Conservation (phyloP, 805 yeast genomes). For the Yarrowia sp. region DNA sequence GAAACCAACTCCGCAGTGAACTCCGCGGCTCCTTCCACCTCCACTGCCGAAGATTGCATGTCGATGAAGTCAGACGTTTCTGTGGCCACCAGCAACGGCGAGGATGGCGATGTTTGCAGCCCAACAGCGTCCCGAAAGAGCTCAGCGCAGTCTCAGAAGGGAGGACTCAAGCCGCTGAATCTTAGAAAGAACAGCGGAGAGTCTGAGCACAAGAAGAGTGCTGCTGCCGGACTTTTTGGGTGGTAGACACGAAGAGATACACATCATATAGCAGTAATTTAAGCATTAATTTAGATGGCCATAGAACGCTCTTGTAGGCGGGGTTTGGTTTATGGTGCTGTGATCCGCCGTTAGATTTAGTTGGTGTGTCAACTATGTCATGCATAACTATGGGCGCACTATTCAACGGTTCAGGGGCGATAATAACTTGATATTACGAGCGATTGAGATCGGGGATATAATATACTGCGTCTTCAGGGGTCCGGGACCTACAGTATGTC, state of each 20-base stretch:
- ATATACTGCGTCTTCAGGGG: not conserved
- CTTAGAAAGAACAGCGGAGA: conserved; percentile 18
- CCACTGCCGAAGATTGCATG: conserved; percentile 22
- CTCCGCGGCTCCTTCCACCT: conserved; percentile 16
- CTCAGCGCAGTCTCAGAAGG: not conserved
- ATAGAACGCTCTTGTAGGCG: not conserved
- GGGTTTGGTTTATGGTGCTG: too few species aligned
- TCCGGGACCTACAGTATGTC: not conserved
- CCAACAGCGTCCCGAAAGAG: conserved; percentile 19
- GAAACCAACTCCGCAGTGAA: conserved; percentile 18
- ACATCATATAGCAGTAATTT: not conserved
- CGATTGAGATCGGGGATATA: not conserved
- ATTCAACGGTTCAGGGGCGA: not conserved
- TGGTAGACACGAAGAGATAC: conserved; percentile 2
- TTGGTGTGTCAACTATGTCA: not conserved
- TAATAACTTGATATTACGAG: not conserved
- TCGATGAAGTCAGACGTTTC: conserved; percentile 19
- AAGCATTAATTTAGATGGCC: conserved; percentile 3
- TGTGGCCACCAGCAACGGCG: not conserved
- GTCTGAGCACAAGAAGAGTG: not conserved
- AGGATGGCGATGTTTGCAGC: conserved; percentile 1
- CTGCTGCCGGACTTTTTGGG: conserved; percentile 20
- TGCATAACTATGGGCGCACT: not conserved
- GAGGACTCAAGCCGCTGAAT: conserved; percentile 15
- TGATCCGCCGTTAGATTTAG: too few species aligned